These are phyloP conservation scores for Physcomitrium patens DNA, from an alignment of 225 moss, liverwort and hornwort species.

Conservation along the genomic window DNA sequence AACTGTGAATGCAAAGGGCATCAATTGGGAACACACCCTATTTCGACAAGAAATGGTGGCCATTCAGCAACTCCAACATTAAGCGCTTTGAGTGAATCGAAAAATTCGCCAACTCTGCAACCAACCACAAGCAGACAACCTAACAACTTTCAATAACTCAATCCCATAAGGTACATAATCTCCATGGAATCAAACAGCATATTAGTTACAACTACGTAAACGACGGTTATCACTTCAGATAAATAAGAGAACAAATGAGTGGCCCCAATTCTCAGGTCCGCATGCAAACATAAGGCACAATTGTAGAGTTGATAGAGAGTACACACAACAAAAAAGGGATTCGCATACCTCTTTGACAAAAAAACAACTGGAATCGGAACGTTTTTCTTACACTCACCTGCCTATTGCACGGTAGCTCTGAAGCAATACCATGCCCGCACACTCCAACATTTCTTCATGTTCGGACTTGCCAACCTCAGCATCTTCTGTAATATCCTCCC, in stretches of 20 bases:
- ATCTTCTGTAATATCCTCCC: conserved; percentile 27
- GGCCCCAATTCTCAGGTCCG: too few relatives aligned
- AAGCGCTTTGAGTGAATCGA: conserved; percentile 49
- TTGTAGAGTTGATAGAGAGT: neutral
- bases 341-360: neutral
- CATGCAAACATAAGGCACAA: neutral
- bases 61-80: conserved; percentile 48
- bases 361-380: neutral
- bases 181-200: conserved; percentile 1
- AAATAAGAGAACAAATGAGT: neutral
- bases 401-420: conserved; percentile 61
- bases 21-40: conserved; percentile 43
- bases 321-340: conserved; percentile 10
- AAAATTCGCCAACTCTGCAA: conserved; percentile 63
- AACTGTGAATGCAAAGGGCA: conserved; percentile 16
- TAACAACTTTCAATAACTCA: conserved; percentile 3
- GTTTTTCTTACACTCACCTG: conserved; percentile 41
- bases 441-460: conserved; percentile 56
- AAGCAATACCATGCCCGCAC: conserved; percentile 69
- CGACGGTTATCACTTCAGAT: neutral
- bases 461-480: conserved; percentile 43
- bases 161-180: neutral
- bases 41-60: conserved; percentile 56
- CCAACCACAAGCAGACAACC: conserved; percentile 15
- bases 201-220: neutral